Conservation (phyloP, 257 asterid genomes). For the Eustoma russellianum region DNA sequence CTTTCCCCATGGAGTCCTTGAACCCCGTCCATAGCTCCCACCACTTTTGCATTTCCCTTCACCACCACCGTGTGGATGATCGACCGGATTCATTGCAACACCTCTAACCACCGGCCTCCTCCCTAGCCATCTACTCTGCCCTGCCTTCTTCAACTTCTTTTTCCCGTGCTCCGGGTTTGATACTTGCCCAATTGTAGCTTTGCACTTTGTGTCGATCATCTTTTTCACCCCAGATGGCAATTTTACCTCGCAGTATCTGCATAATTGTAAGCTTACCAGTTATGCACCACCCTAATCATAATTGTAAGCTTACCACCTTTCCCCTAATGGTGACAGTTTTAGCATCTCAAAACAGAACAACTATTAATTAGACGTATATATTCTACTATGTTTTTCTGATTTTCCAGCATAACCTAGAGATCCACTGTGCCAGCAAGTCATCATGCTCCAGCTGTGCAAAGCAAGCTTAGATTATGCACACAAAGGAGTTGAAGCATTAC, state of each 20-base stretch:
- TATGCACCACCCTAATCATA: background rate
- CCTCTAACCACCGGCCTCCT: slow-evolving; percentile 75
- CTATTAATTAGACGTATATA: too few species aligned
- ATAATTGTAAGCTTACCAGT: background rate
- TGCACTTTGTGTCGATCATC: slow-evolving; percentile 51
- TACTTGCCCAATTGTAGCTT: slow-evolving; percentile 56
- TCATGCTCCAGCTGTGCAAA: too few species aligned
- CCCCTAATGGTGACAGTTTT: background rate
- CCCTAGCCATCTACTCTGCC: slow-evolving; percentile 76
- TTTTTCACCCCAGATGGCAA: slow-evolving; percentile 68
- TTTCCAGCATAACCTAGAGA: too few species aligned
- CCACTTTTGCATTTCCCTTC: slow-evolving; percentile 91
- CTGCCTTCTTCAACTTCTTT: slow-evolving; percentile 77
- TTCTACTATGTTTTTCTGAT: too few species aligned
- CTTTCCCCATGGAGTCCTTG: slow-evolving; percentile 79
- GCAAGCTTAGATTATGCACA: too few species aligned
- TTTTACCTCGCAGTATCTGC: slow-evolving; percentile 58
- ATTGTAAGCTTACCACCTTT: background rate
- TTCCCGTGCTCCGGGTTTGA: slow-evolving; percentile 48
- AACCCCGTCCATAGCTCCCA: slow-evolving; percentile 55
- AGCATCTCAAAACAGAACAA: background rate
- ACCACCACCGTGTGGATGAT: slow-evolving; percentile 94
- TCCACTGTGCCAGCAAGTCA: too few species aligned
- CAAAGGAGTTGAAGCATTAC: too few species aligned
- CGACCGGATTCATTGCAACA: slow-evolving; percentile 86